Conservation (phyloP, 768 basidiomycete species). For the Hygrophoropsis aurantiaca region DNA sequence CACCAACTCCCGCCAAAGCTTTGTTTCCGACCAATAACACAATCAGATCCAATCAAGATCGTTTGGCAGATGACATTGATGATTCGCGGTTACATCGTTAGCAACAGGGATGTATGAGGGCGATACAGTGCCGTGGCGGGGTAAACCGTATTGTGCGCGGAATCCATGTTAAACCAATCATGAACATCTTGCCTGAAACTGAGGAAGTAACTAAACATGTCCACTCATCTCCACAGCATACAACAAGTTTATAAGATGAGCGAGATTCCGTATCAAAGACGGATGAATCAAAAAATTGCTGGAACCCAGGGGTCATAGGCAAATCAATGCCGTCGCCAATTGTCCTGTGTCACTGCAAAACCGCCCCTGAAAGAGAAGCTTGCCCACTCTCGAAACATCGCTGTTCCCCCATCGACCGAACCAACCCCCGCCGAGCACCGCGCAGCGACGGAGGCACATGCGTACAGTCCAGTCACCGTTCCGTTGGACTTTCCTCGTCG, state of each 20-base stretch:
- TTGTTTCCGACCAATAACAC: no score
- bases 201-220: no score
- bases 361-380: slow-evolving; percentile 15
- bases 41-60: neutral
- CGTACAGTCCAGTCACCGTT: slow-evolving; percentile 36
- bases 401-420: slow-evolving; percentile 39
- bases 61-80: neutral
- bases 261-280: slow-evolving; percentile 24
- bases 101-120: neutral
- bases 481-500: slow-evolving; percentile 28
- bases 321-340: slow-evolving; percentile 25
- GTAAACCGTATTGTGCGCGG: no score
- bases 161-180: no score
- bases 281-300: slow-evolving; percentile 27
- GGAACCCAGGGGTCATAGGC: slow-evolving; percentile 27
- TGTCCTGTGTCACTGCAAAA: slow-evolving; percentile 16
- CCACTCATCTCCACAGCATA: no score
- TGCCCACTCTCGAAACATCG: slow-evolving; percentile 41
- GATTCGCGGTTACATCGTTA: neutral
- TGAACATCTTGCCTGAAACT: no score
- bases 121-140: no score
- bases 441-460: slow-evolving; percentile 21
- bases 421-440: slow-evolving; percentile 24
- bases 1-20: slow-evolving; percentile 7
- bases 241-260: no score